Conservation (phyloP, 257 asterid genomes). For the Plantago major region DNA sequence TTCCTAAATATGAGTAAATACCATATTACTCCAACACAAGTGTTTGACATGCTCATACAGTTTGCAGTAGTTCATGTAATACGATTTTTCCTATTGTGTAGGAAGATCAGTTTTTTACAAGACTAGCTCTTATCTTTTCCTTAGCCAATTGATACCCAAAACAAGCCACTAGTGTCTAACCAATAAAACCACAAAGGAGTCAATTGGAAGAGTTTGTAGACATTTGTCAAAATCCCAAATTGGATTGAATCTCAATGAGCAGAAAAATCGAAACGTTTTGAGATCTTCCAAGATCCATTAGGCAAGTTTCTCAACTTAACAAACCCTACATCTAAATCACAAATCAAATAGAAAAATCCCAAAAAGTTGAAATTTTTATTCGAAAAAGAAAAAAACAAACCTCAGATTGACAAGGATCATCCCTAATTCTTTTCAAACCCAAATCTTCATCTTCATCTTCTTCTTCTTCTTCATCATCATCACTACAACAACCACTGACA, state of each 20-base stretch:
- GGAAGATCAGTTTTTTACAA: no score
- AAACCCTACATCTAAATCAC: neutral
- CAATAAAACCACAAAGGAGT: no score
- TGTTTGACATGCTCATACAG: no score
- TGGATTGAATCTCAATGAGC: neutral
- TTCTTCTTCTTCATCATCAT: slow-evolving; percentile 10
- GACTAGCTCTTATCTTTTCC: no score
- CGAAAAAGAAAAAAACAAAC: slow-evolving; percentile 13
- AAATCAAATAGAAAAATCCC: neutral
- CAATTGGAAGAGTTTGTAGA: no score
- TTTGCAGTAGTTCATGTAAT: no score
- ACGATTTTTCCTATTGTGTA: no score
- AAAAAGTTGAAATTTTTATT: neutral
- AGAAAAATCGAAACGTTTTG: no score
- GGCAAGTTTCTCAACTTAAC: neutral
- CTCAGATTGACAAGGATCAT: slow-evolving; percentile 25
- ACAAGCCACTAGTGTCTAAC: no score
- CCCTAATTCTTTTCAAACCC: slow-evolving; percentile 26
- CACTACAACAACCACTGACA: slow-evolving; percentile 18
- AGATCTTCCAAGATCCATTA: neutral
- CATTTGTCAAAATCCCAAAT: neutral
- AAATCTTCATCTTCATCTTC: slow-evolving; percentile 24
- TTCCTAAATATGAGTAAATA: no score
- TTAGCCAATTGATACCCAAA: no score
- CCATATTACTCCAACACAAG: no score